These are phyloP conservation scores for Serendipita vermifera DNA, from an alignment of 768 basidiomycete species.

Conservation along the genomic window DNA sequence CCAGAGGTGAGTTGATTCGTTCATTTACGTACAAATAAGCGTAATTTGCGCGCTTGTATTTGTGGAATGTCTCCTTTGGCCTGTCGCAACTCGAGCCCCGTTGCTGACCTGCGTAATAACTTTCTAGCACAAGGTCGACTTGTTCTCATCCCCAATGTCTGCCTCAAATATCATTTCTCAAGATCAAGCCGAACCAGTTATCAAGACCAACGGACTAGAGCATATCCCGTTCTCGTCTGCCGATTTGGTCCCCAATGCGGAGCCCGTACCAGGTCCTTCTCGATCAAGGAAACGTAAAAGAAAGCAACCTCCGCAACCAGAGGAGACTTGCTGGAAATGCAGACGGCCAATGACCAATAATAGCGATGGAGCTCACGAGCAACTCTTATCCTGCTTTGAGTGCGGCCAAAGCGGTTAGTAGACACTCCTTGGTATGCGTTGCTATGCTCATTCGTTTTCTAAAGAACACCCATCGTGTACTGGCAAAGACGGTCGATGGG, in stretches of 20 bases:
- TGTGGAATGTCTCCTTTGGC: too few species aligned
- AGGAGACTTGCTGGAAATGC: slow-evolving; percentile 69
- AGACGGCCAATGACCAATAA: slow-evolving; percentile 50
- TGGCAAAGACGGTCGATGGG: neutral
- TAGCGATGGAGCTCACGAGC: slow-evolving; percentile 42
- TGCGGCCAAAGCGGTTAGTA: slow-evolving; percentile 72
- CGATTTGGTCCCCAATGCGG: slow-evolving; percentile 8
- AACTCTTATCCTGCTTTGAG: slow-evolving; percentile 63
- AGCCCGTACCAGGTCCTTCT: neutral
- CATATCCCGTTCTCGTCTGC: neutral
- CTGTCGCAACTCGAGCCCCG: too few species aligned
- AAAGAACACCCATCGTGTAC: slow-evolving; percentile 7
- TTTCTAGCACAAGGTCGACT: too few species aligned
- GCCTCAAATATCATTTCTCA: too few species aligned
- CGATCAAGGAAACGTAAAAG: slow-evolving; percentile 23
- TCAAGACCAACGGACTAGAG: slow-evolving; percentile 1
- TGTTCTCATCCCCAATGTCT: too few species aligned
- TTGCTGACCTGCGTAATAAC: too few species aligned
- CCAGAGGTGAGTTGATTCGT: too few species aligned
- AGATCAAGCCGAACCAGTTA: too few species aligned
- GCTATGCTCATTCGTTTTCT: slow-evolving; percentile 1
- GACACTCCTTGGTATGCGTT: neutral
- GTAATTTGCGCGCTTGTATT: too few species aligned
- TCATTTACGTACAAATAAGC: too few species aligned
- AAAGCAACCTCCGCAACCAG: slow-evolving; percentile 28